Base-by-base conservation (phyloP, 805 yeast genomes). In the Wickerhamomyces hampshirensis region DNA sequence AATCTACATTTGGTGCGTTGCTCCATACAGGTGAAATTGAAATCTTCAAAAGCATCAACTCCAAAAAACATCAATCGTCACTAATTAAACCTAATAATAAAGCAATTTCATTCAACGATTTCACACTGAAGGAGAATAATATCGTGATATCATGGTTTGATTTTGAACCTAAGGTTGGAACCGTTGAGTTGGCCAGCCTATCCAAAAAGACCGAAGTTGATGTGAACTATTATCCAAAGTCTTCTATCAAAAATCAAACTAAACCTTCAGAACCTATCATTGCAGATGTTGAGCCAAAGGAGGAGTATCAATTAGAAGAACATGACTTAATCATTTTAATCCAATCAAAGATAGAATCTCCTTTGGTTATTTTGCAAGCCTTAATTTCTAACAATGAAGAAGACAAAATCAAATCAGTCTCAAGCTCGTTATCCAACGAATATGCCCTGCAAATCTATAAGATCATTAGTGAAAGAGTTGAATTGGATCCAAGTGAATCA, bases 371-470 rank as follows among this genome's bases (percentile, higher is more conserved):
- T 12, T 46, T 46, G 10, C 35, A 45, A 13, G 27, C 45, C 9
- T 34, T 48, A 6, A 43, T 46, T n/a, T 51, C 58, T 19, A 50
- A 51, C 28, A 28, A 59, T 3, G 68, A 68, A 31, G 62, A 68
- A 11, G 60, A 47, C 6, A 61, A 61, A 50, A 66, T 71, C 48
- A 60, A 66, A 49, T 42, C 58, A 5, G 58, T 73, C 4, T 63
- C 68, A 28, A 60, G 62, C 30, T 51, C 65, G 24, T 59, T 71
- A 13, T 59, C 68, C 19, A 66, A 73, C 6, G 54, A 60, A 1
- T 61, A 65, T 21, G 68, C 74, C 2, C 52, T 65, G 1, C 44
- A 49, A 5, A 48, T 83, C 3, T 68, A 77, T 50, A 75, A 66
- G 45, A 56, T 58, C 28, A 57, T 75, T 18, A 69, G 75, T 4